Percentiles rank a stretch among this genome's conserved stretches.
phyloP scores from a whole-genome alignment of 2,329 filamentous ascomycete genomes.

The Penicillium hordei region DNA sequence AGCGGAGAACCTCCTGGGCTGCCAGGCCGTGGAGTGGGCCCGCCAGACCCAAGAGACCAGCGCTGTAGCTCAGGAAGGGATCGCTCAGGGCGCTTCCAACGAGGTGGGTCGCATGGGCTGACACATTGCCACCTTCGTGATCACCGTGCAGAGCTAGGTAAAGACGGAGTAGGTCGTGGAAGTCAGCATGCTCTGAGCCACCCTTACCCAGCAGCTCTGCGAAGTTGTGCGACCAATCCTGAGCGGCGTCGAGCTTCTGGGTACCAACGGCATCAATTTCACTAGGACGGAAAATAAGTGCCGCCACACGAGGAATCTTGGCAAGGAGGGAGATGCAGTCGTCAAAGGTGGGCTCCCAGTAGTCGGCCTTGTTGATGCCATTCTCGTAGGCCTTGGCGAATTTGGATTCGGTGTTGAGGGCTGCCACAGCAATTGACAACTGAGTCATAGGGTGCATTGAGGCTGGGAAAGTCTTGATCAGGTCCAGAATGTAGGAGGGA shows the following conservation, averaged over 20 bases:
- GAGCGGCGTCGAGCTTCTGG: constrained; percentile 72
- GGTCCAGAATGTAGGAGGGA: constrained; percentile 77
- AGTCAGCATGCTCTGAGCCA: constrained; percentile 67
- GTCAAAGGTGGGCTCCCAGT: constrained; percentile 98
- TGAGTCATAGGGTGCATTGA: constrained; percentile 98
- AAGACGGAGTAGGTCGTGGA: constrained; percentile 90
- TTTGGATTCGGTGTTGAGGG: constrained; percentile 90
- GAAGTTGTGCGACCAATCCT: constrained; percentile 99
- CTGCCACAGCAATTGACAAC: constrained; percentile 89
- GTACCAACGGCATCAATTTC: constrained; percentile 69
- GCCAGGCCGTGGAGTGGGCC: constrained; percentile 92
- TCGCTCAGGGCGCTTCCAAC: constrained; percentile 94
- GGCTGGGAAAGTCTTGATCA: constrained; percentile 85
- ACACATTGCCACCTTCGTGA: constrained; percentile 97
- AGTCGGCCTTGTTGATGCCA: constrained; percentile 90
- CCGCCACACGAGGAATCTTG: constrained; percentile 94
- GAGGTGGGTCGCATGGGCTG: constrained; percentile 89
- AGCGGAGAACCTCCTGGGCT: constrained; percentile 94
- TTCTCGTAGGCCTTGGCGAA: constrained; percentile 92
- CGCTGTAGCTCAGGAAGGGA: constrained; percentile 93
- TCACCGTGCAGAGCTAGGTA: constrained; percentile 97
- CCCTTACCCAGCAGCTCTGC: constrained; percentile 92
- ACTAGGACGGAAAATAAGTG: constrained; percentile 95
- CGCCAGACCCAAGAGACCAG: constrained; percentile 89
- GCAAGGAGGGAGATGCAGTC: constrained; percentile 91